A percentile compares a stretch with the other conserved stretches of the same genome.
These are phyloP conservation scores for Hamamelis virginiana DNA, from an alignment of 164 flowering plant species.

Conservation along the genomic window DNA sequence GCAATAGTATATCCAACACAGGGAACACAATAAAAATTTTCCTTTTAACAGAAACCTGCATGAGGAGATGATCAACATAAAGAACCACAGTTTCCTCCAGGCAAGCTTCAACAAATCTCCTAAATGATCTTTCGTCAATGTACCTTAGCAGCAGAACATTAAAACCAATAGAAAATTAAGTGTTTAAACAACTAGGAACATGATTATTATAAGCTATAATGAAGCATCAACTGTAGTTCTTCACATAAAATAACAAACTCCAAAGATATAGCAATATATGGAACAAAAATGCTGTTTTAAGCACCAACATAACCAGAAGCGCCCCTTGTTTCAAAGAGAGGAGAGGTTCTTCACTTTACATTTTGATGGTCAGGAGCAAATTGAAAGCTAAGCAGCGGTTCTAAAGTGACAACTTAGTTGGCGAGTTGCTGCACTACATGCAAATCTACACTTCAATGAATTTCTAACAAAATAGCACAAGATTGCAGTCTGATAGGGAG, in stretches of 20 bases:
- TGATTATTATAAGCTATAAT: neutral
- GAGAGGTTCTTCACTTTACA: too few species aligned
- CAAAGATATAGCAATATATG: too few species aligned
- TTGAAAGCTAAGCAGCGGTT: too few species aligned
- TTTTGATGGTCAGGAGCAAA: too few species aligned
- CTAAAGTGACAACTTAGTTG: too few species aligned
- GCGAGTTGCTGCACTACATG: too few species aligned
- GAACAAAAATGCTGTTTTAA: too few species aligned
- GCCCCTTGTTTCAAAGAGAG: too few species aligned
- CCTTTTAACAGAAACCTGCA: slow-evolving; percentile 53
- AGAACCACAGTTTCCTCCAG: slow-evolving; percentile 89
- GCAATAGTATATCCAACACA: neutral
- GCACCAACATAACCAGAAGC: too few species aligned
- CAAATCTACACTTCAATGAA: too few species aligned
- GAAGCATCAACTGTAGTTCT: neutral
- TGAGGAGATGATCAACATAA: slow-evolving; percentile 90
- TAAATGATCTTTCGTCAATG: slow-evolving; percentile 93
- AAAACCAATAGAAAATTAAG: slow-evolving; percentile 3
- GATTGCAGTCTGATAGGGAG: too few species aligned
- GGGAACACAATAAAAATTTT: neutral
- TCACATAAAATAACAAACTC: neutral
- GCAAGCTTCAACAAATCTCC: slow-evolving; percentile 95
- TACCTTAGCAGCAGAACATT: slow-evolving; percentile 45
- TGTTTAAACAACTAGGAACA: neutral
- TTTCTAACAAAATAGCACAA: neutral